phyloP scores from a whole-genome alignment of 768 basidiomycete species.

The Lentinula guzmanii region DNA sequence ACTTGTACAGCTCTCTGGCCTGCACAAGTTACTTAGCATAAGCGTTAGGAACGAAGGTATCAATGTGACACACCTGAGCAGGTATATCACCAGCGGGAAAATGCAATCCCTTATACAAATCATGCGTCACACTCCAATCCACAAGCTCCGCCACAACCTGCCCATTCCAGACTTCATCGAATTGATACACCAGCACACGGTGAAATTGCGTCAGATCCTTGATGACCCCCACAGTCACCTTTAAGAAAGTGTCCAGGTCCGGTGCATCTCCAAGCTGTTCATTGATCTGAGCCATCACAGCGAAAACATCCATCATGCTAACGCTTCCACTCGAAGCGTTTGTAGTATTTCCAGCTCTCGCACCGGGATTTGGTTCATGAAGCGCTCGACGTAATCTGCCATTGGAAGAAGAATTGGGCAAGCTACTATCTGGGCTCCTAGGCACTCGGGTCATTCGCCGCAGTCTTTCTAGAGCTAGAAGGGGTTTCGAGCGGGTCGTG shows the following conservation, averaged over 20 bases:
- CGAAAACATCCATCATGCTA: slow-evolving; percentile 77
- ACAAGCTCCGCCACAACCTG: slow-evolving; percentile 75
- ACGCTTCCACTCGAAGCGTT: slow-evolving; percentile 22
- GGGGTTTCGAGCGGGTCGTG: slow-evolving; percentile 57
- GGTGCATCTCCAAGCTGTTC: slow-evolving; percentile 67
- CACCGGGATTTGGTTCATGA: background rate
- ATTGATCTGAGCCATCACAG: slow-evolving; percentile 73
- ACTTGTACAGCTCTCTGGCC: slow-evolving; percentile 62
- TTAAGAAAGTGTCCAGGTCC: slow-evolving; percentile 63
- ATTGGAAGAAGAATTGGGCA: background rate
- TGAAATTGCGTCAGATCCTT: slow-evolving; percentile 82
- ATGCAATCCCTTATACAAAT: slow-evolving; percentile 66
- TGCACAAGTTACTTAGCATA: slow-evolving; percentile 18
- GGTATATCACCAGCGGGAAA: slow-evolving; percentile 70
- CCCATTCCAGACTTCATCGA: slow-evolving; percentile 77
- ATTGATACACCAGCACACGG: slow-evolving; percentile 77
- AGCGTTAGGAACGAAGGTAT: background rate
- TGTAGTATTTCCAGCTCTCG: background rate
- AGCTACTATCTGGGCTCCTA: slow-evolving; percentile 1
- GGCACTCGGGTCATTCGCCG: slow-evolving; percentile 35
- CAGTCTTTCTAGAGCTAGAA: slow-evolving; percentile 66
- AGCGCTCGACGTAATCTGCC: background rate
- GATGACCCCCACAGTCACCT: slow-evolving; percentile 63
- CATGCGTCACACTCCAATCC: slow-evolving; percentile 69
- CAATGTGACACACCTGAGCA: slow-evolving; percentile 45